Evolutionary conservation across 352 stramenopile species (phyloP).

Genomic region (Pelagophyceae sp.): DNA sequence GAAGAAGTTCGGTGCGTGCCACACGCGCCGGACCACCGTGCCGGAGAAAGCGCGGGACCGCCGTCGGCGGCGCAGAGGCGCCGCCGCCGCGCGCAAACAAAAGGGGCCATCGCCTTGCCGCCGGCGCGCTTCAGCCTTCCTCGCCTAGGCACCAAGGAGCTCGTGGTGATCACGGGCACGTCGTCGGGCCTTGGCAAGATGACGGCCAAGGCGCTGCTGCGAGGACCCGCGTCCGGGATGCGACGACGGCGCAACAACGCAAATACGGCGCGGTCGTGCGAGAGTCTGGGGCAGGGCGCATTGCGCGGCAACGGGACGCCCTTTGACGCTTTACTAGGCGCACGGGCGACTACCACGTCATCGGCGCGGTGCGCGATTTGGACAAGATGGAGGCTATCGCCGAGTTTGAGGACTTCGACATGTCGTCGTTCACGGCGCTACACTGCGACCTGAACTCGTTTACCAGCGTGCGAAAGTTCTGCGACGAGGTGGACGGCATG

Average conservation of each 20-base stretch:
- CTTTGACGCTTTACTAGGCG: no score
- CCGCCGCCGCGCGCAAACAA: background rate
- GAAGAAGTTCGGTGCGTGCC: slow-evolving; percentile 5
- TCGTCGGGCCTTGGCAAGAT: slow-evolving; percentile 63
- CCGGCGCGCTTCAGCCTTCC: no score
- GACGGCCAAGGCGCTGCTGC: slow-evolving; percentile 50
- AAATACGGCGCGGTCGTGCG: background rate
- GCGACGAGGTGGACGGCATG: slow-evolving; percentile 55
- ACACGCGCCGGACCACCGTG: no score
- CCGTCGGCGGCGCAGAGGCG: background rate
- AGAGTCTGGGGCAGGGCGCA: slow-evolving; percentile 4
- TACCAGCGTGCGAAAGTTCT: slow-evolving; percentile 61
- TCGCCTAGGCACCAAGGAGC: slow-evolving; percentile 37
- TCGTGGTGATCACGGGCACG: slow-evolving; percentile 63
- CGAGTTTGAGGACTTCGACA: slow-evolving; percentile 58
- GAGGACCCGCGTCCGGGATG: slow-evolving; percentile 36
- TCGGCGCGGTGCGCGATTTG: slow-evolving; percentile 61
- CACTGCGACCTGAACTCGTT: slow-evolving; percentile 70
- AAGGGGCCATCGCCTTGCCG: background rate
- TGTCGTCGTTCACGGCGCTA: slow-evolving; percentile 62
- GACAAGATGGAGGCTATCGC: slow-evolving; percentile 66
- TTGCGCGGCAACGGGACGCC: no score
- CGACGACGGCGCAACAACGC: background rate
- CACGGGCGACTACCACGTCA: slow-evolving; percentile 56
- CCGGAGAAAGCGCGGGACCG: no score